Evolutionary conservation across 805 yeast species (phyloP), one percentile per base, ranked within the genome.

Genomic region (Spathaspora boniae): DNA sequence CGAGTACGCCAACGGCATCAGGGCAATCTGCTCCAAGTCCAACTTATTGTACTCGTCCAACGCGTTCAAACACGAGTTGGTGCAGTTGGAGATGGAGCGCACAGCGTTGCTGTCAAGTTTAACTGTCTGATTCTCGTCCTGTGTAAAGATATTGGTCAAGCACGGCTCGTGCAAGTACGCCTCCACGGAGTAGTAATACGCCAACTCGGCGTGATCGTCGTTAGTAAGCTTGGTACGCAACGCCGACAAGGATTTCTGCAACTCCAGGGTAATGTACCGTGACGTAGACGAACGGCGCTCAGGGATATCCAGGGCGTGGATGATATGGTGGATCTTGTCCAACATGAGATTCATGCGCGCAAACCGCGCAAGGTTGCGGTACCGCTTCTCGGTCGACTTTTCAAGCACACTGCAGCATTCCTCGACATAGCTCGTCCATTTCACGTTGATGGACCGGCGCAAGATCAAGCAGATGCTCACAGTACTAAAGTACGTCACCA

Each of bases 91-190:
- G 29, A 78, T 68, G 3, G 78, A 58, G 9, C 55, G 62, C 6
- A 70, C 56, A 1, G 77, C 56, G 15, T 56, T 39, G 4, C 46
- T 45, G 9, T 48, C 47, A 17, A 57, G 42, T 22, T 45, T 53
- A 16, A 45, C 33, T 6, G 15, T n/a, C 9, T 26, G 15, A 9
- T 27, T 33, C 9, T 33, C 33, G 4, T 42, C 48, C 20, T 27
- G 20, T n/a, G 37, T 24, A 11, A 51, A 45, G 5, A 56, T 46
- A 22, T 47, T 45, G 9, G 51, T 54, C 34, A 62, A 51, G 26
- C 60, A 55, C 37, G 83, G 84, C 50, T 81, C 86, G 47, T 78
- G 75, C 11, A 81, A 55, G 50, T 76, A 80, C 0, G 86, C 86
- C 49, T 80, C 82, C 16, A 80, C 80, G 1, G 85, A 74, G 47